These are phyloP conservation scores for Pichia paraexigua DNA, from an alignment of 805 yeast genomes.

Conservation along the genomic window DNA sequence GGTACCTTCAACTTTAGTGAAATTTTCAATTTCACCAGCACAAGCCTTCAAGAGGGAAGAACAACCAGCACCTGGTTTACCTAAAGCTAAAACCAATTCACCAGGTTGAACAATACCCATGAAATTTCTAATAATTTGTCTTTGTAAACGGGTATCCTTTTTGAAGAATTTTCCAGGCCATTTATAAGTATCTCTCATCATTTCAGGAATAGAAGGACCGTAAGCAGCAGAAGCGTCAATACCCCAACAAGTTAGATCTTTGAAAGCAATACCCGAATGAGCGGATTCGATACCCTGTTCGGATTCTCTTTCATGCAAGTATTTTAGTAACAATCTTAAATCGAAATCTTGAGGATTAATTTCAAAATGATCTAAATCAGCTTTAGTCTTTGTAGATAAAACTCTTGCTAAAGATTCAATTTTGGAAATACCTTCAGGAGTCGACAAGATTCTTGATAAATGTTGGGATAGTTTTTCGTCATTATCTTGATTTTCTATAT, in stretches of 20 bases:
- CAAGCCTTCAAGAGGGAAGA: conserved; percentile 59
- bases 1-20: conserved; percentile 44
- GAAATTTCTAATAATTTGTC: conserved; percentile 33
- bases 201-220: conserved; percentile 40
- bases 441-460: conserved; percentile 20
- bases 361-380: conserved; percentile 37
- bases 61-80: conserved; percentile 78
- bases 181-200: conserved; percentile 28
- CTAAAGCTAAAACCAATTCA: conserved; percentile 61
- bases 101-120: conserved; percentile 45
- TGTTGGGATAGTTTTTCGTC: conserved; percentile 21
- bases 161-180: conserved; percentile 27
- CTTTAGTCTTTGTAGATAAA: conserved; percentile 40
- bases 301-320: conserved; percentile 29
- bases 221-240: conserved; percentile 46
- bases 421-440: conserved; percentile 25
- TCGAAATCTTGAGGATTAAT: conserved; percentile 40
- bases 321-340: conserved; percentile 34
- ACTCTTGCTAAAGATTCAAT: conserved; percentile 44
- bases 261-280: conserved; percentile 44
- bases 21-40: conserved; percentile 42
- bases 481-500: conserved; percentile 20
- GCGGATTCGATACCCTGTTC: conserved; percentile 41
- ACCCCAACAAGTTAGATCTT: conserved; percentile 37
- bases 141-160: conserved; percentile 26